Base-by-base conservation (phyloP, 139 green algal species). In the Closterium sp. region DNA sequence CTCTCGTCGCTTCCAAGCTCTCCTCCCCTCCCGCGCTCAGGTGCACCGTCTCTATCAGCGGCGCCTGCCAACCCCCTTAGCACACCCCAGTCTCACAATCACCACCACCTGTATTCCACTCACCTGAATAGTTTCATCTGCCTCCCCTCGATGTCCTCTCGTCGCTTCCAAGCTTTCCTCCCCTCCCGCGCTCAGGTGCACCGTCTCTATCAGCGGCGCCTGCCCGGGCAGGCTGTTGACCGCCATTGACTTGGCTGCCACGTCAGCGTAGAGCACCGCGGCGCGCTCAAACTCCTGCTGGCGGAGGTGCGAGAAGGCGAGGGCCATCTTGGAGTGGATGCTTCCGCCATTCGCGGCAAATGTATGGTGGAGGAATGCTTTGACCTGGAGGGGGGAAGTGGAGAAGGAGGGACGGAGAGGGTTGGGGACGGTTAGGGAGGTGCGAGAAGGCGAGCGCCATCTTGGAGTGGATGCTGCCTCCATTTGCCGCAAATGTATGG, bases 91-190 rank as follows among this genome's bases (percentile, higher is more conserved):
- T 3, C 32, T 3, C 32, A 38, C 32, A 38, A 3, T 3, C 32
- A 2, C 32, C 32, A 38, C 32, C 2, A 38, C 32, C n/a, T n/a
- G 42, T 5, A 62, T 62, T 32, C 10, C 9, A 88, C n/a, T 50
- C 31, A 92, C 90, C 90, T 92, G 90, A 87, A 94, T 94, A 9
- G 70, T 87, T 24, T 94, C 92, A 91, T 94, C 92, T 4, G 29
- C 31, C 90, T 94, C 92, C 21, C 92, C 92, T 29, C 89, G 31
- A 85, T 94, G 92, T 19, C 89, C 92, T 29, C 34, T n/a, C 13
- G 93, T 79, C 50, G 89, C 89, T 29, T 94, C 92, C 10, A n/a
- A 5, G 84, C 70, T 89, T 9, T 94, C 70, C 62, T 92, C 89
- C 29, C 62, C 89, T 9, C 88, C 92, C 7, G 21, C 34, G 24